Conservation (phyloP, 805 yeast species). For the Cyberlindnera veronae region DNA sequence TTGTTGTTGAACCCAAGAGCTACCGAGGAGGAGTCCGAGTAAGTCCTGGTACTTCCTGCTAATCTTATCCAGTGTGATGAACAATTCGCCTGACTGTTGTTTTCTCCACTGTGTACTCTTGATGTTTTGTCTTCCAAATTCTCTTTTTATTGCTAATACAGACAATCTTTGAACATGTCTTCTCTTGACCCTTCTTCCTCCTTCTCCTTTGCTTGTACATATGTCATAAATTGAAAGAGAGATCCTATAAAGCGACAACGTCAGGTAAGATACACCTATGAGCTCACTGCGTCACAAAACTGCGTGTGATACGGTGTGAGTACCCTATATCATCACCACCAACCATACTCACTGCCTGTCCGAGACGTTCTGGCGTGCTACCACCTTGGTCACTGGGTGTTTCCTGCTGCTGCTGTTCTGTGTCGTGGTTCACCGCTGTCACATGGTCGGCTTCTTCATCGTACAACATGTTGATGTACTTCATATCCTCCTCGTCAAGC, state of each 20-base stretch:
- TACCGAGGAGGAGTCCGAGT: neutral
- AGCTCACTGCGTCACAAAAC: neutral
- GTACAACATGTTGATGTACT: slow-evolving; percentile 23
- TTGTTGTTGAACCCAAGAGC: slow-evolving; percentile 21
- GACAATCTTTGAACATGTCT: too few relatives aligned
- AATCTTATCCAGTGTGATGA: too few relatives aligned
- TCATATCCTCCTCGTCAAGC: slow-evolving; percentile 26
- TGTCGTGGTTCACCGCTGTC: too few relatives aligned
- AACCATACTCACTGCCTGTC: too few relatives aligned
- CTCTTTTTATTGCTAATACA: too few relatives aligned
- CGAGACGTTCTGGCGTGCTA: too few relatives aligned
- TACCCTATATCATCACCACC: neutral
- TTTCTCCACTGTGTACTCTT: neutral
- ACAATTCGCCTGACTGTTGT: neutral
- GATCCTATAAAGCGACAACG: neutral
- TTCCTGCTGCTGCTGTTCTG: too few relatives aligned
- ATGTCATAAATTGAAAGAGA: neutral
- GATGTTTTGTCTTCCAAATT: too few relatives aligned
- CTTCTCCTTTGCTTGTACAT: neutral
- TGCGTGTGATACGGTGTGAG: neutral
- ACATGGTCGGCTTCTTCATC: too few relatives aligned
- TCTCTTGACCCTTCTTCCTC: neutral
- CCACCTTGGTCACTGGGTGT: too few relatives aligned
- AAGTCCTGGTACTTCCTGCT: neutral
- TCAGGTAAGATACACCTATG: neutral